Base-by-base conservation (phyloP, 83 land plant genomes). In the Picea abies region DNA sequence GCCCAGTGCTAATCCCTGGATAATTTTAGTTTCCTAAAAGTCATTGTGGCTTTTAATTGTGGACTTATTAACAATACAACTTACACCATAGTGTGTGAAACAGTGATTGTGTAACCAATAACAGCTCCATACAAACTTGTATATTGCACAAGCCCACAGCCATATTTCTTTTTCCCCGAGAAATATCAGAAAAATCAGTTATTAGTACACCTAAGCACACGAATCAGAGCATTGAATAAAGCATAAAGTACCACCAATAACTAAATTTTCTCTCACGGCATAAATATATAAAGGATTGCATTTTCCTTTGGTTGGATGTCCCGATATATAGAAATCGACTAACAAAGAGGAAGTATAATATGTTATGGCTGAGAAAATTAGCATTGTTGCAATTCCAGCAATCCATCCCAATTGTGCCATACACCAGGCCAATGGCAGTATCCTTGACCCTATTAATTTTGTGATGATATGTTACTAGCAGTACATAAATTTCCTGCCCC, bases 391-490 rank as follows among this genome's bases (percentile, higher is more conserved):
- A n/a, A 89, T 87, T 22, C 98, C 98, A 0, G 88, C 91, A 23
- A 93, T 83, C 98, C 98, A 95, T 17, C 98, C 98, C 83, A 95
- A 69, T 84, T 95, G 96, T 7, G 98, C 93, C 44, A 89, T 90
- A 20, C 93, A 84, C 98, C 98, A 95, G 19, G 96, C 94, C 63
- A 95, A 63, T 0, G 96, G 92, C 41, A 95, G 86, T 44, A 95
- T 96, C 25, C 98, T 94, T 20, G 96, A 95, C 8, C 98, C 98
- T 32, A 95, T 93, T 72, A 95, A 96, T 22, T 96, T 93, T 6
- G 98, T 95, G 41, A 95, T 89, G 16, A 95, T 93, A 80, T 95
- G 98, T 4, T 93, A 92, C 39, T 91, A 86, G 96, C 93, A 0
- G 94, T 95, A 85, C 89, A 39, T 78, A 91, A 16, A 0, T 89